Evolutionary conservation across 2,329 filamentous ascomycete genomes (phyloP).

Genomic region (Trichoderma hamatum): DNA sequence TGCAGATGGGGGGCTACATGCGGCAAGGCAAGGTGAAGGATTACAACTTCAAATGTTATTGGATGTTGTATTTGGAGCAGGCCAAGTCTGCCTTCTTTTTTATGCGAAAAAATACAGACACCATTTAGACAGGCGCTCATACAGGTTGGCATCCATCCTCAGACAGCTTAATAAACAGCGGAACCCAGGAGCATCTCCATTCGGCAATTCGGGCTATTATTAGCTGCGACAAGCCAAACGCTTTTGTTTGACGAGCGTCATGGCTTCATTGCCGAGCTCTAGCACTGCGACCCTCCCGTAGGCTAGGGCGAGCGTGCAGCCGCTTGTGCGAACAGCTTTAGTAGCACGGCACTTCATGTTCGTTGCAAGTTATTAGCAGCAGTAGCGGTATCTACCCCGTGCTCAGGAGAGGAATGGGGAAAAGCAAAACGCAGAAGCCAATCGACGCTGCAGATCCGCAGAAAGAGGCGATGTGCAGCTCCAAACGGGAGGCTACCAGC

Average conservation of each 20-base stretch:
- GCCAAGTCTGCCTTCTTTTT: too few species aligned
- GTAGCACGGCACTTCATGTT: background rate
- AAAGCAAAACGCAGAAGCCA: background rate
- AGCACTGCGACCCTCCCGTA: background rate
- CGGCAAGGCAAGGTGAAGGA: too few species aligned
- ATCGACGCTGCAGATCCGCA: constrained; percentile 1
- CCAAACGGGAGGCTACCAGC: constrained; percentile 8
- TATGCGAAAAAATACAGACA: too few species aligned
- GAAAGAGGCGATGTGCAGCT: constrained; percentile 22
- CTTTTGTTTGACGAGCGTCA: constrained; percentile 4
- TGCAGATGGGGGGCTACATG: background rate
- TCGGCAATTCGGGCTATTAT: constrained; percentile 1
- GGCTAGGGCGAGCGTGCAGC: background rate
- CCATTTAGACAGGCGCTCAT: too few species aligned
- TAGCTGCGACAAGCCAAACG: constrained; percentile 5
- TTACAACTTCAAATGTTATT: too few species aligned
- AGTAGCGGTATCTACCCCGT: background rate
- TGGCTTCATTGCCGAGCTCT: background rate
- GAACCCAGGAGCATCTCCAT: background rate
- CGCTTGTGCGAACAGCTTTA: background rate
- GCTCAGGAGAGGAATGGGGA: too few species aligned
- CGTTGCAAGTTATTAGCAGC: background rate
- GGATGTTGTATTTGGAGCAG: background rate
- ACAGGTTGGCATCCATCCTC: too few species aligned
- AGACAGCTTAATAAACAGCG: too few species aligned